Base-by-base conservation (phyloP, 768 basidiomycete genomes). In the Cytidiella melzeri region DNA sequence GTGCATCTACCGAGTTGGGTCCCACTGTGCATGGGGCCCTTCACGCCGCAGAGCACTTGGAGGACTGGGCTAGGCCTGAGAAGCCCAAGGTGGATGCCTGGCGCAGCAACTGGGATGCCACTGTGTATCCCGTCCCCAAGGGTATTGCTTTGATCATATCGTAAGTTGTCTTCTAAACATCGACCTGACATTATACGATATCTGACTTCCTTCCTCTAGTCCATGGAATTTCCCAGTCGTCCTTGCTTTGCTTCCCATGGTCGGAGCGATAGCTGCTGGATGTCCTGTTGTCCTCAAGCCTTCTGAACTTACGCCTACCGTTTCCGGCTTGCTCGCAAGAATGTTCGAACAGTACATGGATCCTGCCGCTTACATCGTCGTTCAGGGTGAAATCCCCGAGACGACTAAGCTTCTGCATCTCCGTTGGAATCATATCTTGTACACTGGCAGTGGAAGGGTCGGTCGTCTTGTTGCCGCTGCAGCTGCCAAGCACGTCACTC, bases 181-280 rank as follows among this genome's bases (percentile, higher is more conserved):
- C 24, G 23, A 19, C n/a, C 54, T 45, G 41, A 41, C 43, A 48
- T 26, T 40, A 15, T 52, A 7, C 30, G 15, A 7, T 34, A 7
- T 7, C 30, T 7, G 39, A 34, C 25, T 7, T 19, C 10, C n/a
- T 13, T 24, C 27, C 26, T 23, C n/a, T 30, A 83, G 81, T 10
- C 81, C 81, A 2, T 84, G 81, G 80, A 84, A 84, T 56, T 84
- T 77, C 54, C 84, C 83, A 0, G 56, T 80, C 41, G 66, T 77
- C 18, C 68, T 83, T 21, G 69, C 60, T 2, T 63, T 84, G 10
- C 73, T 74, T 26, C 83, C 84, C 1, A 64, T 83, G 7, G 69
- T 76, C 45, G 87, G 86, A 3, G 87, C 87, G 1, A 83, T 90
- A 40, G 72, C 84, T 0, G 85, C 85, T 1, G 87, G 87, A 0